Base-by-base conservation (phyloP, 1,284 basidiomycete genomes). In the Trichosporon asahii region DNA sequence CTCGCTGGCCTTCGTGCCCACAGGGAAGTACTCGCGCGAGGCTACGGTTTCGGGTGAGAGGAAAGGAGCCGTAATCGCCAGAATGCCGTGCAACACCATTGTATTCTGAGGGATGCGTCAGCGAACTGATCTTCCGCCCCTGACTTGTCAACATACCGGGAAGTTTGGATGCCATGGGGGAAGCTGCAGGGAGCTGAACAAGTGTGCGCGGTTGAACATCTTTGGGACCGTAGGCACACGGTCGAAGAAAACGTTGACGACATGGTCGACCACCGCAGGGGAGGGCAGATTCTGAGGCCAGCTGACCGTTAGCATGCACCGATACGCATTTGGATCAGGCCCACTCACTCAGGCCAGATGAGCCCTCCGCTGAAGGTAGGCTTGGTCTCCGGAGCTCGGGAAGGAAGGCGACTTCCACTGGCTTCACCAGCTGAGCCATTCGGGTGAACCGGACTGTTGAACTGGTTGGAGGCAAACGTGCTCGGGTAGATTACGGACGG, bases 241-340 rank as follows among this genome's bases (percentile, higher is more conserved):
- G 21, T 79, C 77, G 64, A 80, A 82, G 72, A 82, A 82, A 3
- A 79, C 73, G 11, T 69, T 65, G 7, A 77, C 72, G 35, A 76
- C 68, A 70, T 80, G 79, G 75, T 79, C 70, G 3, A 82, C 77
- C 11, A 79, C 73, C 8, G 73, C 72, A 6, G 73, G 71, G 1
- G 74, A 61, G 0, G 81, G 81, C 11, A 82, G 73, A 57, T 80
- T 78, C n/a, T 44, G 60, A 0, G 81, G 77, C 81, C 81, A 82
- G 37, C 71, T 72, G 64, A 11, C 33, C 3, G 66, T 68, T 61
- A 71, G 66, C 64, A 33, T 33, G 31, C 31, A 29, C 55, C n/a
- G n/a, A n/a, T n/a, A n/a, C n/a, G n/a, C n/a, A n/a, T n/a, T n/a
- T n/a, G n/a, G n/a, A n/a, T n/a, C n/a, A n/a, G n/a, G n/a, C n/a